These are phyloP conservation scores for Pythium apleroticum DNA, from an alignment of 352 stramenopile genomes.

Conservation along the genomic window DNA sequence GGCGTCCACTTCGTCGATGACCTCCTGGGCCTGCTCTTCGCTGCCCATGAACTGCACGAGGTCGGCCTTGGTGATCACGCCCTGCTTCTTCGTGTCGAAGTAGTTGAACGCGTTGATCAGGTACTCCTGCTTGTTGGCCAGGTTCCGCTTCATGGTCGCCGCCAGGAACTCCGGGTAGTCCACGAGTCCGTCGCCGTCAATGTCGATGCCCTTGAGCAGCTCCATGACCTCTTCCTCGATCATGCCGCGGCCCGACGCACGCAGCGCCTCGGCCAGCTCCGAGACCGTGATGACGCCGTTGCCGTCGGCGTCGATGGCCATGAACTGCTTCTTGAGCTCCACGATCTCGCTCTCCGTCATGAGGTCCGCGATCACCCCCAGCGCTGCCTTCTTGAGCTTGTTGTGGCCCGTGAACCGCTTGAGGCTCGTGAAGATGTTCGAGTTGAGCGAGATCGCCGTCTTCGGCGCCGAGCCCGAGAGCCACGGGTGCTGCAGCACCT, in stretches of 20 bases:
- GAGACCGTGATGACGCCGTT: constrained; percentile 90
- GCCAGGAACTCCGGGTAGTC: constrained; percentile 92
- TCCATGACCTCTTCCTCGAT: constrained; percentile 89
- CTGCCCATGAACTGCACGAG: constrained; percentile 92
- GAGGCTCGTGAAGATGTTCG: constrained; percentile 82
- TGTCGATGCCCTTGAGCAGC: constrained; percentile 88
- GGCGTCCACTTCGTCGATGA: constrained; percentile 91
- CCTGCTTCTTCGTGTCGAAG: constrained; percentile 87
- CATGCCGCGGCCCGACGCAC: constrained; percentile 82
- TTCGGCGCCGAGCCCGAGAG: constrained; percentile 76
- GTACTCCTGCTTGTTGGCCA: constrained; percentile 86
- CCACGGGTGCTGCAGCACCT: constrained; percentile 85
- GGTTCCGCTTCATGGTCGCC: constrained; percentile 90
- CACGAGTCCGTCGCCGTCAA: constrained; percentile 85
- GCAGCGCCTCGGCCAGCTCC: constrained; percentile 80
- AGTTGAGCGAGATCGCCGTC: constrained; percentile 76
- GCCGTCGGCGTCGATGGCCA: constrained; percentile 82
- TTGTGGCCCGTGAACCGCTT: constrained; percentile 89
- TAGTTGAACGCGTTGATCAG: constrained; percentile 91
- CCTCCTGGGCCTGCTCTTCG: constrained; percentile 89
- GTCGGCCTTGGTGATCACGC: constrained; percentile 86
- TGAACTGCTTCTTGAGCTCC: constrained; percentile 87
- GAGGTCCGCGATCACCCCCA: constrained; percentile 85
- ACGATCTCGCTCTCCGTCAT: constrained; percentile 83
- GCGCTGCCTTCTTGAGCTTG: constrained; percentile 88